A percentile compares a stretch with the other conserved stretches of the same genome.
Conservation (phyloP, 2,329 filamentous ascomycete genomes). For the Sporothrix brunneoviolacea region DNA sequence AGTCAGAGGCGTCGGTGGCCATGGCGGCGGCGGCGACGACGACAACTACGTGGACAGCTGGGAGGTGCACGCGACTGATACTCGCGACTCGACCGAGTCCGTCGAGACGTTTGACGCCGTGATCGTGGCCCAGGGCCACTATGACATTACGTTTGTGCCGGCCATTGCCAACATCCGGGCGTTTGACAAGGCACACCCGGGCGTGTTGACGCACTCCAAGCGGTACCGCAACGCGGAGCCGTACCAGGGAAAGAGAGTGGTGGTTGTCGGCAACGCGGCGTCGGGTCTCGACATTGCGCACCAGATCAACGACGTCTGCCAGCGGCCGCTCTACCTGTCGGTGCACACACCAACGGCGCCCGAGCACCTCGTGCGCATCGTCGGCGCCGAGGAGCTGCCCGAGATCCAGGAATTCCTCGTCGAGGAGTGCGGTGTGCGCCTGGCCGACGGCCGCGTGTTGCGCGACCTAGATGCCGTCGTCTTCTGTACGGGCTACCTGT, state of each 20-base stretch:
- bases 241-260: conserved; percentile 64
- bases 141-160: conserved; percentile 62
- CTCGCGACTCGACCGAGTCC: not conserved
- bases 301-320: conserved; percentile 61
- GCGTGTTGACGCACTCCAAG: conserved; percentile 67
- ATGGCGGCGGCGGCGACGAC: not conserved
- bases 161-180: conserved; percentile 50
- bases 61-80: conserved; percentile 49
- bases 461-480: conserved; percentile 66
- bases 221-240: conserved; percentile 61
- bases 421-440: conserved; percentile 53
- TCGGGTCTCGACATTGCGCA: conserved; percentile 77
- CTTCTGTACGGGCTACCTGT: conserved; percentile 88
- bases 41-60: conserved; percentile 41
- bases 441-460: conserved; percentile 59
- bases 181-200: conserved; percentile 55
- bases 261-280: conserved; percentile 78
- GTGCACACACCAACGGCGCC: conserved; percentile 45
- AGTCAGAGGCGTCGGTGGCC: not conserved
- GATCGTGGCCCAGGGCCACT: conserved; percentile 70
- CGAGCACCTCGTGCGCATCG: conserved; percentile 36
- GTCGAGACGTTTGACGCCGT: conserved; percentile 62
- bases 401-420: conserved; percentile 52
- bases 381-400: conserved; percentile 43
- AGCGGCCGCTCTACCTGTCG: conserved; percentile 57